Evolutionary conservation across 2,329 filamentous ascomycete species (phyloP), one percentile per base, ranked within the genome.

Genomic region (Sporothrix sp.): DNA sequence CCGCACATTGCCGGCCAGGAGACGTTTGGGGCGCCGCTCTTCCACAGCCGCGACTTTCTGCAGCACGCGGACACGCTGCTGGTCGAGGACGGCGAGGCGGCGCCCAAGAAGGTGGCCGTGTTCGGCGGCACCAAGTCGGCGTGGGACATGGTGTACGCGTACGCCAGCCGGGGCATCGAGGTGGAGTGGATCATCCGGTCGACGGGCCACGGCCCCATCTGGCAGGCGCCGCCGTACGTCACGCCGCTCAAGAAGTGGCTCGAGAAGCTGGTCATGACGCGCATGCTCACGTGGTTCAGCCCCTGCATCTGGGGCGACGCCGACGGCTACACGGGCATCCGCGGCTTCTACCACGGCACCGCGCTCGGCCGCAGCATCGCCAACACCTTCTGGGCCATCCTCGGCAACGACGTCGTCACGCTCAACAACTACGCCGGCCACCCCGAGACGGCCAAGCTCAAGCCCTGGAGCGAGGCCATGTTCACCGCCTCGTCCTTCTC

Each of bases 261-360:
- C 0, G 84, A 88, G 63, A 79, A 82, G 58, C 71, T 88, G 4
- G 73, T 83, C 4, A 75, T 73, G 28, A 83, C 78, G 0, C 79
- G 85, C 0, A 72, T 85, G 56, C 66, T 89, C 48, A 84, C 79
- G 2, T 88, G 82, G 80, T 80, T 90, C 64, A 82, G 78, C 47
- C 85, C 86, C 0, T 89, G 84, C 60, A 74, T 84, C 13, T 90
- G 83, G 81, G 82, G 81, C 4, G 69, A 72, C 2, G 75, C 72
- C 2, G 81, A 81, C 59, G 82, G 81, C 1, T 84, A 75, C 56
- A 67, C 71, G 11, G 66, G 66, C 10, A 67, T 78, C 2, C 71
- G 79, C 3, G 60, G 63, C 9, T 78, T 83, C 53, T 67, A 81
- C 42, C 80, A 85, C 56, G 68, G 70, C 20, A 83, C 77, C 0